Evolutionary conservation across 495 filamentous ascomycete species (phyloP).

Genomic region (Penicillium cinerascens): DNA sequence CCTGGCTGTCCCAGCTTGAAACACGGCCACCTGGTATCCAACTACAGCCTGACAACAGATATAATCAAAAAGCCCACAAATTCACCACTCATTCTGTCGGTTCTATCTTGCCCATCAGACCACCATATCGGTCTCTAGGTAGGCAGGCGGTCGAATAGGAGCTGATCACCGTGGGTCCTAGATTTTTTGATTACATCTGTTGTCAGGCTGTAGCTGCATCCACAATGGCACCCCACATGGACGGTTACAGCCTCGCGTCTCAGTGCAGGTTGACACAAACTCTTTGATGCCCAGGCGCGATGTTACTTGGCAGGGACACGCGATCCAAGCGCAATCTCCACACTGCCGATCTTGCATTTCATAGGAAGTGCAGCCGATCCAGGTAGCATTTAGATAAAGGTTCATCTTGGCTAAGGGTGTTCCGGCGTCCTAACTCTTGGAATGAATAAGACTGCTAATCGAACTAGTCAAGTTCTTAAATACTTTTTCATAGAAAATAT

Average conservation of each 20-base stretch:
- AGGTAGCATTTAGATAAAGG: constrained; percentile 1
- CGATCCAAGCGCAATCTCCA: background rate
- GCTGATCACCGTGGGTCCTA: no score
- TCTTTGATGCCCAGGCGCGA: background rate
- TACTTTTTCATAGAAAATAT: background rate
- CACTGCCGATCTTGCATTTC: constrained; percentile 10
- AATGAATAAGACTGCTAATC: background rate
- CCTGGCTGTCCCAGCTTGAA: background rate
- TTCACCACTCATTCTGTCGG: no score
- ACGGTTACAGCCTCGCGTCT: background rate
- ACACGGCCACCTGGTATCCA: background rate
- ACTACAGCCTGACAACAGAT: no score
- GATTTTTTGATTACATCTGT: no score
- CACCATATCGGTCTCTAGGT: no score
- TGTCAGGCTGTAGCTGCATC: background rate
- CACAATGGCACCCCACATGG: background rate
- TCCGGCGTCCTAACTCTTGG: background rate
- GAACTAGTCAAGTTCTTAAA: background rate
- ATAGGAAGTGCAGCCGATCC: background rate
- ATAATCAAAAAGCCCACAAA: no score
- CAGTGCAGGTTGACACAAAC: background rate
- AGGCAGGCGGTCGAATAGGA: no score
- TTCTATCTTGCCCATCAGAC: no score
- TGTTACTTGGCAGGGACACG: constrained; percentile 1
- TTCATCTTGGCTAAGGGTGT: background rate